Percentiles rank a stretch among this genome's conserved stretches.
Conservation (phyloP, 768 basidiomycete species). For the Lentinula detonsa region DNA sequence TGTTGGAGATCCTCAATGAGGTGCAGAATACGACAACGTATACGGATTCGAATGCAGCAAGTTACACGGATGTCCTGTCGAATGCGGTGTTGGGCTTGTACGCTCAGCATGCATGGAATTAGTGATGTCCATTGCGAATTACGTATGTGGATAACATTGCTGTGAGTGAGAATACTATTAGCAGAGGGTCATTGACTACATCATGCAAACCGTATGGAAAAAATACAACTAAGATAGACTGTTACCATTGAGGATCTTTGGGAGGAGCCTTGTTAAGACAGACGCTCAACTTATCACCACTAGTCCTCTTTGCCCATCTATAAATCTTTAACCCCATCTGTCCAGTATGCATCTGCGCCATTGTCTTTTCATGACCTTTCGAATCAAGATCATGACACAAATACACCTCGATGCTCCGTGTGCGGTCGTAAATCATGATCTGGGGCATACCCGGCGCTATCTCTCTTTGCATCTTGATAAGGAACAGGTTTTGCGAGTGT, state of each 20-base stretch:
- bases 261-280: conserved; percentile 16
- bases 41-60: conserved; percentile 41
- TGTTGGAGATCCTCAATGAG: conserved; percentile 50
- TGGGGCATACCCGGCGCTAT: neutral
- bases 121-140: neutral
- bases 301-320: conserved; percentile 18
- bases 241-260: conserved; percentile 5
- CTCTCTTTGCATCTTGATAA: conserved; percentile 21
- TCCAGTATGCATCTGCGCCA: conserved; percentile 12
- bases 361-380: conserved; percentile 7
- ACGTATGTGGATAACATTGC: no score
- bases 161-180: no score
- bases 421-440: conserved; percentile 22
- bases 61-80: conserved; percentile 47
- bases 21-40: conserved; percentile 35
- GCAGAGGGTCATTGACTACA: no score
- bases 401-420: conserved; percentile 17
- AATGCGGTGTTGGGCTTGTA: conserved; percentile 51
- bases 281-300: conserved; percentile 13
- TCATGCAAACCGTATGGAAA: no score
- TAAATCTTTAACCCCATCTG: conserved; percentile 19
- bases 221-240: no score
- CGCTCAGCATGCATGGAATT: conserved; percentile 45
- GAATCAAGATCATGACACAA: conserved; percentile 7
- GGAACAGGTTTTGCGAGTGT: conserved; percentile 17